Evolutionary conservation across 169 alveolate species (phyloP), one percentile per base, ranked within the genome.

Genomic region (Plasmodium gonderi): DNA sequence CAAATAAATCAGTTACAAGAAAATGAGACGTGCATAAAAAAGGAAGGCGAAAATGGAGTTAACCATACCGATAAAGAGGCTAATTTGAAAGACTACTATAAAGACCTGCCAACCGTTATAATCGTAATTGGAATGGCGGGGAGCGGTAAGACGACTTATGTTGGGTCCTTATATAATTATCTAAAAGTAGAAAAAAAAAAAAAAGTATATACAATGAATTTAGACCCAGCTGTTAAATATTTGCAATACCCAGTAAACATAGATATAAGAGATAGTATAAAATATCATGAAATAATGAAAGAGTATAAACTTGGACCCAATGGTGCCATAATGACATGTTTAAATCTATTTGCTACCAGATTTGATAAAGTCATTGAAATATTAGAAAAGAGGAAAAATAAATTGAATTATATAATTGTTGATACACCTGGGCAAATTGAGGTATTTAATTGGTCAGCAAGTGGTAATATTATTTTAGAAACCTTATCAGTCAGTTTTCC

Each of bases 371-470:
- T 98, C 1, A 78, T 98, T 90, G 96, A 94, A 20, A 80, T 98
- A 23, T 94, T 98, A 49, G 98, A 97, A 87, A 90, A 95, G 23
- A 95, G 99, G 80, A 90, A 96, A 33, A 69, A 90, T 9, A 96
- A 96, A 31, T 78, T 97, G 79, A 99, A 99, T 92, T 97, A 96
- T 94, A 97, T 99, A 8, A 96, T 99, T 26, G 95, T 98, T 42
- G 99, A 98, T 89, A 98, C 99, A 17, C 99, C 99, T 1, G 99
- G 99, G 4, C 99, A 99, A 94, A 98, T 99, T 54, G 99, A 99
- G 92, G 99, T 98, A 33, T 99, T 99, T 95, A 98, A 98, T 87
- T 98, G 99, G 99, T 97, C 99, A 17, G 99, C 99, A 17, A 97
- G 99, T 68, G 99, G 99, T 23, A 96, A 98, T 60, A 97, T 99